Conservation (phyloP, 768 basidiomycete species). For the Boletus insuetus region DNA sequence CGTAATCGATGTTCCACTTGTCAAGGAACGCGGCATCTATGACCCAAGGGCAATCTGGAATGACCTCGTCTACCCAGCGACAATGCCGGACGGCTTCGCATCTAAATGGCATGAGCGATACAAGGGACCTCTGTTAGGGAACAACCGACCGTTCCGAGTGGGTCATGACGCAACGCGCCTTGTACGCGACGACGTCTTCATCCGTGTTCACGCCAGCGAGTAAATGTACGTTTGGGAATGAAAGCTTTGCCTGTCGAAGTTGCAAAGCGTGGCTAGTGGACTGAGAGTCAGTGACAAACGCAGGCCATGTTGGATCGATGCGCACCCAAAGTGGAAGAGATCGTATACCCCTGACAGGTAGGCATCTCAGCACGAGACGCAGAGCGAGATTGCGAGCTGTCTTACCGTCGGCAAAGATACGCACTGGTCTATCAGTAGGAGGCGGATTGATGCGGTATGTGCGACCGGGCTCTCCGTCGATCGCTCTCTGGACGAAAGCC, state of each 20-base stretch:
- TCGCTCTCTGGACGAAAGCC: conserved; percentile 69
- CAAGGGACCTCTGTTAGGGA: neutral
- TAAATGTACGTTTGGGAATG: conserved; percentile 87
- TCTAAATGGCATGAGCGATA: conserved; percentile 36
- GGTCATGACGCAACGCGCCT: conserved; percentile 83
- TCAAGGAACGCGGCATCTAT: conserved; percentile 79
- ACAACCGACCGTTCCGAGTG: conserved; percentile 72
- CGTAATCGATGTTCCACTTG: conserved; percentile 89
- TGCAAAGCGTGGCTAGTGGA: conserved; percentile 82
- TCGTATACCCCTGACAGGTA: conserved; percentile 82
- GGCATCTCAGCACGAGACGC: neutral
- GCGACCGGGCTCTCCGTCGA: conserved; percentile 64
- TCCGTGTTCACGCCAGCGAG: conserved; percentile 94
- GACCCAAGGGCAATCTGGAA: conserved; percentile 90
- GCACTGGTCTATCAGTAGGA: conserved; percentile 72
- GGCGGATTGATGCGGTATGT: conserved; percentile 86
- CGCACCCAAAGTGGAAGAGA: conserved; percentile 93
- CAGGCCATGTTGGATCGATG: conserved; percentile 3
- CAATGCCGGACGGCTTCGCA: conserved; percentile 94
- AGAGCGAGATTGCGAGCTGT: neutral
- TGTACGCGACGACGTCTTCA: conserved; percentile 73
- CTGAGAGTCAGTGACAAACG: conserved; percentile 4
- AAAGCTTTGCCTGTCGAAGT: conserved; percentile 92
- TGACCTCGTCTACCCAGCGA: conserved; percentile 94
- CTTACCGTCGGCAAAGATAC: conserved; percentile 93